Evolutionary conservation across 2,329 filamentous ascomycete species (phyloP), one percentile per base, ranked within the genome.

Genomic region (Drechslerella coelobrocha): DNA sequence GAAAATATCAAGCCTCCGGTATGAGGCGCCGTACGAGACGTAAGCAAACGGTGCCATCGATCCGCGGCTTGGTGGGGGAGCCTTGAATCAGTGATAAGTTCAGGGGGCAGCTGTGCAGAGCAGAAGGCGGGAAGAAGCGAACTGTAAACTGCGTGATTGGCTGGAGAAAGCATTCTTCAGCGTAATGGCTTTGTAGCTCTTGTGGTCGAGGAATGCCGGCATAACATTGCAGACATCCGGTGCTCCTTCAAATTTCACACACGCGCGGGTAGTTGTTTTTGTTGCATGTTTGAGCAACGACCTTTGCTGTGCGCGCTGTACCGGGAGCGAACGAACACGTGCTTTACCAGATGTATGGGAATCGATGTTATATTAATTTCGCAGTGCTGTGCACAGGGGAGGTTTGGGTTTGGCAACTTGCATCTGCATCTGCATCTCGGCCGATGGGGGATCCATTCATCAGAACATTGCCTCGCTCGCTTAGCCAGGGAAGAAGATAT

Each of bases 231-330:
- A 39, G 41, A 45, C 23, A n/a, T 19, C 27, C 26, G 26, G 27
- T 53, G 27, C 31, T 37, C 31, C 24, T 29, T 27, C 17, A 45
- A 19, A 45, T 57, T 43, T 26, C 17, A 61, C 48, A 68, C 41
- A 57, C 17, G 62, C 50, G 56, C 52, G 29, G 61, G 65, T 69
- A 60, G 65, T 69, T 69, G 65, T 69, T 69, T 69, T 69, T 69
- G 65, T 69, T 69, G 65, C 65, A 69, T 69, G 65, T 69, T 62
- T 45, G 10, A 23, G 41, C 14, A 21, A 19, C 19, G 41, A 19
- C 41, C 4, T 2, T 21, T 2, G 17, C 21, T 9, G 19, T 19
- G 19, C 19, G 14, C 19, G 41, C n/a, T n/a, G 21, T 45, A 45
- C 41, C 41, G 41, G 41, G 41, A 21, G 17, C 10, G n/a, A 3